Evolutionary conservation across 2,329 filamentous ascomycete genomes (phyloP).

Genomic region (Trichoderma sp.): DNA sequence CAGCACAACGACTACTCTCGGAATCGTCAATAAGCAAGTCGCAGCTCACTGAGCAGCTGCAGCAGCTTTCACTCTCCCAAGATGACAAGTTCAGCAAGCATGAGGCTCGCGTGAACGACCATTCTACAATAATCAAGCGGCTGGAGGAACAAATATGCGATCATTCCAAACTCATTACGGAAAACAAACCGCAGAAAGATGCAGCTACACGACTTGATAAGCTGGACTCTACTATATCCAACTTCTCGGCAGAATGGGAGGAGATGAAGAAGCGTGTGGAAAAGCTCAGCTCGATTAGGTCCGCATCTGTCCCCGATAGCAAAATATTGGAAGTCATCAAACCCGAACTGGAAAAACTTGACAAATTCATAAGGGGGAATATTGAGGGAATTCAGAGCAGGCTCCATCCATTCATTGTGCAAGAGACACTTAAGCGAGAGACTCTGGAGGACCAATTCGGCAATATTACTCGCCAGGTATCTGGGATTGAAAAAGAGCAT

Average conservation of each 20-base stretch:
- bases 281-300: neutral
- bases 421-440: slow-evolving; percentile 21
- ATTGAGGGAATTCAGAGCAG: neutral
- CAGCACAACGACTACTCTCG: neutral
- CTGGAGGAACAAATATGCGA: neutral
- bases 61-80: neutral
- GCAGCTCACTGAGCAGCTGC: neutral
- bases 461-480: slow-evolving; percentile 6
- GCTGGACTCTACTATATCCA: neutral
- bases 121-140: neutral
- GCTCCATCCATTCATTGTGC: slow-evolving; percentile 25
- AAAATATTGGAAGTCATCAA: neutral
- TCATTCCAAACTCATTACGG: neutral
- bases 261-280: neutral
- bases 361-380: neutral
- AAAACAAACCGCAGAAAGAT: neutral
- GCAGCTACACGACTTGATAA: neutral
- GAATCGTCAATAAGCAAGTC: neutral
- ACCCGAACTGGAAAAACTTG: neutral
- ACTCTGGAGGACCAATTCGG: slow-evolving; percentile 19
- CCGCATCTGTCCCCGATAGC: neutral
- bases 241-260: neutral
- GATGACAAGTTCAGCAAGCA: neutral
- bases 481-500: slow-evolving; percentile 1
- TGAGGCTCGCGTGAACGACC: neutral